Evolutionary conservation across 495 filamentous ascomycete genomes (phyloP).

Genomic region (Tuber umbilicatum): DNA sequence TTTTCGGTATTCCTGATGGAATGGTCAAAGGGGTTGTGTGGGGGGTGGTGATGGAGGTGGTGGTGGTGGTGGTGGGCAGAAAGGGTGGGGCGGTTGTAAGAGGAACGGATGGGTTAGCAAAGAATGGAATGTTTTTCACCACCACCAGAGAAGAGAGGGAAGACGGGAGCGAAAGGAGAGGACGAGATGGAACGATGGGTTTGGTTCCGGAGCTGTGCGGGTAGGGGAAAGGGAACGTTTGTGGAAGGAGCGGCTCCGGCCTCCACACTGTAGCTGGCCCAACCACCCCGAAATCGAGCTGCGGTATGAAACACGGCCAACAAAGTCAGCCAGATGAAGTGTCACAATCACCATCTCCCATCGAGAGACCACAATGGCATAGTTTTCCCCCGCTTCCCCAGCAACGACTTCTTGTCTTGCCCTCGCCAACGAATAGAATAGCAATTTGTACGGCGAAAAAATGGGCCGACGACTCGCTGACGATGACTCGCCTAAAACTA

Average conservation of each 20-base stretch:
- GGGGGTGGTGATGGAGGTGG: neutral
- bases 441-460: neutral
- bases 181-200: neutral
- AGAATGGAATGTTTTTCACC: slow-evolving; percentile 3
- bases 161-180: neutral
- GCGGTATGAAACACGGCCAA: slow-evolving; percentile 3
- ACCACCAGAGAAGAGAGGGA: neutral
- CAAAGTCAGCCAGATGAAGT: neutral
- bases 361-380: neutral
- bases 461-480: neutral
- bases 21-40: neutral
- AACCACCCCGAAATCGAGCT: neutral
- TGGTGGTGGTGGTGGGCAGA: neutral
- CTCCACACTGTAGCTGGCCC: neutral
- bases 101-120: slow-evolving; percentile 2
- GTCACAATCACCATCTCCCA: neutral
- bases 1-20: neutral
- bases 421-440: neutral
- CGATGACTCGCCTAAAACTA: neutral
- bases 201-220: neutral
- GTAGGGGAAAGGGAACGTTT: neutral
- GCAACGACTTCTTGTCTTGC: neutral
- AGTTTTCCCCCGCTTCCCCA: neutral
- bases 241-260: neutral
- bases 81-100: neutral